Evolutionary conservation across 768 basidiomycete genomes (phyloP), one percentile per base, ranked within the genome.

Genomic region (Pulveroboletus sp.): DNA sequence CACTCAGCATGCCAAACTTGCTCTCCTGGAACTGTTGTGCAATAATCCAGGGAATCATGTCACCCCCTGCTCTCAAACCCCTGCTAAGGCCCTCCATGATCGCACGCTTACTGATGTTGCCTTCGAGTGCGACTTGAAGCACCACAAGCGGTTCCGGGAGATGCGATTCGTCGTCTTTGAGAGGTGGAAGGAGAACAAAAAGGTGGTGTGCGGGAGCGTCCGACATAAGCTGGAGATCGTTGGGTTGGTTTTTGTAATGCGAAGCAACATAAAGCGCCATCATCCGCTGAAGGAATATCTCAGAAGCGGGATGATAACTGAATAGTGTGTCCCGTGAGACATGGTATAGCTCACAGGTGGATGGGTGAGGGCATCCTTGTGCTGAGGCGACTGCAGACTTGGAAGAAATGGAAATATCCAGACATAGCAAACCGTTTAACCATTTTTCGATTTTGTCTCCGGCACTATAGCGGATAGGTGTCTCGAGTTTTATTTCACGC

Each of bases 191-290:
- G 0, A 99, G 80, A 1, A 99, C 96, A 57, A 98, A 99, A 12
- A 99, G 78, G 60, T 94, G 91, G 64, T 98, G 95, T 1, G 93
- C 94, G 0, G 96, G 96, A 1, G 96, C 96, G 60, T 99, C 96
- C 10, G 88, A 90, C 68, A 98, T 81, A 45, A 99, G 79, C 67
- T 98, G 95, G n/a, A 99, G 77, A 66, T 99, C 96, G 65, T 99
- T 98, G 17, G 96, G 96, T 63, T 94, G 91, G 69, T 98, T 99
- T 71, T 99, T 99, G 75, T 99, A 99, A 66, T 99, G 96, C 44
- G 87, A 89, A 1, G 96, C 91, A 45, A 98, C 95, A 68, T 97
- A 99, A 2, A 98, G 77, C 15, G 91, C 86, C 93, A 97, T 96
- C 87, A 98, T 93, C 32, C 94, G 82, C 69, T 99, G 96, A 27